phyloP scores from a whole-genome alignment of 208 protist species.

The Trypanosoma avium region DNA sequence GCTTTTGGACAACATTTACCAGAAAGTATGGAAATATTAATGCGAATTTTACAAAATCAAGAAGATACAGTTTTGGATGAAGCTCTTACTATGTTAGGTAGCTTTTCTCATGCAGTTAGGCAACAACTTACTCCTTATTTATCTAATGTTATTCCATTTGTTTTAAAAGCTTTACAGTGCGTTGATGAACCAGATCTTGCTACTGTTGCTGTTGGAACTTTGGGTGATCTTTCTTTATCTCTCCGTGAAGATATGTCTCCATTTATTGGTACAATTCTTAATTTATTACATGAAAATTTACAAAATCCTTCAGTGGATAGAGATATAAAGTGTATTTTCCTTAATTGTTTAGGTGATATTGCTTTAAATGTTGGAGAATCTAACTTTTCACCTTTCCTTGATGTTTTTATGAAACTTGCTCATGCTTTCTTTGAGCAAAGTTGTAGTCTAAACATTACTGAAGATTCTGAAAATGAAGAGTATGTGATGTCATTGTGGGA shows the following conservation, averaged over 20 bases:
- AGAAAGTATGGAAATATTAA: slow-evolving; percentile 54
- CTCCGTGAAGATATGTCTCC: slow-evolving; percentile 64
- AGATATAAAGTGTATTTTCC: slow-evolving; percentile 94
- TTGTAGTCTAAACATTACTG: slow-evolving; percentile 54
- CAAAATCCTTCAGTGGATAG: slow-evolving; percentile 75
- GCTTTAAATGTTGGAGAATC: slow-evolving; percentile 87
- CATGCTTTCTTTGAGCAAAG: slow-evolving; percentile 63
- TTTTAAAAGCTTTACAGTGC: slow-evolving; percentile 71
- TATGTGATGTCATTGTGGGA: slow-evolving; percentile 86
- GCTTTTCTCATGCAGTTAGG: slow-evolving; percentile 85
- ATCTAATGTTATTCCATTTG: slow-evolving; percentile 71
- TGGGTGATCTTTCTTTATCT: slow-evolving; percentile 94
- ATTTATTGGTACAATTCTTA: slow-evolving; percentile 83
- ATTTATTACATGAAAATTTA: slow-evolving; percentile 79
- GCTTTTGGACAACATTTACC: slow-evolving; percentile 45
- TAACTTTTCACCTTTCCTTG: slow-evolving; percentile 90
- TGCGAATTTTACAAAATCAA: slow-evolving; percentile 55
- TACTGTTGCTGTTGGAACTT: slow-evolving; percentile 81
- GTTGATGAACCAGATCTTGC: slow-evolving; percentile 87
- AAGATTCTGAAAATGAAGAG: slow-evolving; percentile 74
- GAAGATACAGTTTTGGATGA: slow-evolving; percentile 91
- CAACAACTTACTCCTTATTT: slow-evolving; percentile 83
- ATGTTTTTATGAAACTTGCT: slow-evolving; percentile 78
- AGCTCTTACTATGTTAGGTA: slow-evolving; percentile 92
- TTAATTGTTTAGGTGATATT: slow-evolving; percentile 95